Base-by-base conservation (phyloP, 768 basidiomycete genomes). In the Collybiopsis luxurians region DNA sequence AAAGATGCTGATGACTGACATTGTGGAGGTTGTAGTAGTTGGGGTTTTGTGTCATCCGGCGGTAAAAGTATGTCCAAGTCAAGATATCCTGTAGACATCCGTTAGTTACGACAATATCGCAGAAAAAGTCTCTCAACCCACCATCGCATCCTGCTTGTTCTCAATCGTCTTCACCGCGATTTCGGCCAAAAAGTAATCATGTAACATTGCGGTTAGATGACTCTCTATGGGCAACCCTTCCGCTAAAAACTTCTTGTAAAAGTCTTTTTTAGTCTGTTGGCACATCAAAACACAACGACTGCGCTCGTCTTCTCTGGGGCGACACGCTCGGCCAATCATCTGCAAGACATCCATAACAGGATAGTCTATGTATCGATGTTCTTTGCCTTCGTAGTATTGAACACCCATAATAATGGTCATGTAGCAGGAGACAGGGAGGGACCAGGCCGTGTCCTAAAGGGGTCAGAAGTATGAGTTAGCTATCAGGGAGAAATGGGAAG, bases 381-480 rank as follows among this genome's bases (percentile, higher is more conserved):
- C 97, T 71, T 94, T 92, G 66, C 96, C 96, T 70, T 98, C 95
- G 64, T 90, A 98, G 58, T 73, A 89, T 67, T 99, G 97, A 0
- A 98, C 95, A n/a, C 96, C 96, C 95, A 98, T 98, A 64, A 99
- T 93, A 68, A 99, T 87, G 42, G 98, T 95, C 93, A 98, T 97
- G 71, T 97, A 95, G 57, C 92, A 87, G 0, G 93, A 85, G 17
- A 97, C 86, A 0, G 97, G 95, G 6, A 99, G 77, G 66, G 86
- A 93, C 97, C 97, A 99, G 0, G 95, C 92, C 0, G 92, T 94
- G 63, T 98, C 97, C 91, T 95, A 55, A 23, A 21, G 17, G 30
- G 23, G 26, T 9, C 15, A 48, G 27, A 34, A 34, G 31, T 12
- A 36, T 15, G n/a, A n/a, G n/a, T n/a, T n/a, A n/a, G n/a, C n/a